Conservation (phyloP, 768 basidiomycete genomes). For the Agrocybe chaxingu region DNA sequence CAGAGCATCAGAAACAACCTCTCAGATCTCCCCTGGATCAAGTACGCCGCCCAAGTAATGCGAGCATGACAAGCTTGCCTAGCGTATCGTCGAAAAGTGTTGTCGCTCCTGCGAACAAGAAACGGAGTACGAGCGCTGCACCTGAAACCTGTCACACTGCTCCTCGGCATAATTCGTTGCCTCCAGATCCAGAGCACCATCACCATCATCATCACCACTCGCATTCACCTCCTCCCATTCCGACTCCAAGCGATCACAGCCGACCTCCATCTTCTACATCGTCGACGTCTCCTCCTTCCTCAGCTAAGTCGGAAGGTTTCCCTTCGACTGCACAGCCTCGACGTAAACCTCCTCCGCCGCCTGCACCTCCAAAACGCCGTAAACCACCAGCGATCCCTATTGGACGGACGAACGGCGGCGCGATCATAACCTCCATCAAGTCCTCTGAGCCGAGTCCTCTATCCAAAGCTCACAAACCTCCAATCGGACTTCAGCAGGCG, state of each 20-base stretch:
- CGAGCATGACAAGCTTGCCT: conserved; percentile 37
- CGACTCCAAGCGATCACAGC: neutral
- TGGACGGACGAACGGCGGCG: conserved; percentile 44
- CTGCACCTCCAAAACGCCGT: conserved; percentile 65
- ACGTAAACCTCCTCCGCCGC: conserved; percentile 50
- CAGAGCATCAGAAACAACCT: conserved; percentile 14
- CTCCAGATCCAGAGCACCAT: conserved; percentile 10
- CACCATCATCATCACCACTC: conserved; percentile 8
- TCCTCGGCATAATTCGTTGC: conserved; percentile 15
- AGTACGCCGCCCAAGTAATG: conserved; percentile 30
- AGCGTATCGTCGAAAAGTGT: conserved; percentile 14
- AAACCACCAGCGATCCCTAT: conserved; percentile 72
- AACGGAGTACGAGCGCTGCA: conserved; percentile 12
- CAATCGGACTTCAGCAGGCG: conserved; percentile 16
- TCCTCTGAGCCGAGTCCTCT: conserved; percentile 37
- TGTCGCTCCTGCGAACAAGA: conserved; percentile 9
- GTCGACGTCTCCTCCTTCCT: conserved; percentile 11
- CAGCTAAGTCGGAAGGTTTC: conserved; percentile 14
- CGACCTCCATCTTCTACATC: conserved; percentile 8
- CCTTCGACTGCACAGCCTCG: conserved; percentile 18
- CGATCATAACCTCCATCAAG: conserved; percentile 58
- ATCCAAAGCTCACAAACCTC: conserved; percentile 23
- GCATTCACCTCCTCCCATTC: conserved; percentile 5
- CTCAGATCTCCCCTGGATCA: conserved; percentile 29
- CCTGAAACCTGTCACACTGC: conserved; percentile 5